phyloP scores from a whole-genome alignment of 129 eudicot genomes.

The Erigeron canadensis region DNA sequence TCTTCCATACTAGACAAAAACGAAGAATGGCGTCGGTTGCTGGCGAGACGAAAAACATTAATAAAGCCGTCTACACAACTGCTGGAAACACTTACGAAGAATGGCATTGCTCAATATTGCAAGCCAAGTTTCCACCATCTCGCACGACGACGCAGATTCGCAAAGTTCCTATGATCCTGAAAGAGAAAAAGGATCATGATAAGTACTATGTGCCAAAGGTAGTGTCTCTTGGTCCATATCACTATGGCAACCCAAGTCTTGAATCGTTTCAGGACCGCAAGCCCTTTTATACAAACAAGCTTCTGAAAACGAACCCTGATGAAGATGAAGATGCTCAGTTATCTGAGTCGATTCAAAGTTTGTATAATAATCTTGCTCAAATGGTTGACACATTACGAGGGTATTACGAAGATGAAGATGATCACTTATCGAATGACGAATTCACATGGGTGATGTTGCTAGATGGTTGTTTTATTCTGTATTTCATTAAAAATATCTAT shows the following conservation, averaged over 20 bases:
- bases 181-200: conserved; percentile 14
- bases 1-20: background rate
- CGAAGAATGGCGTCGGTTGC: conserved; percentile 11
- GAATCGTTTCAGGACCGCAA: conserved; percentile 25
- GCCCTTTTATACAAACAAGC: conserved; percentile 18
- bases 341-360: background rate
- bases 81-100: conserved; percentile 5
- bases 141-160: conserved; percentile 15
- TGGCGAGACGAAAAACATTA: background rate
- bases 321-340: no score
- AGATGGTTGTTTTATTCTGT: conserved; percentile 39
- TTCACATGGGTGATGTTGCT: conserved; percentile 39
- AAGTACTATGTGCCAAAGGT: conserved; percentile 34
- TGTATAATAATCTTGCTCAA: conserved; percentile 20
- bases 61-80: background rate
- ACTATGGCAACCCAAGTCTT: conserved; percentile 28
- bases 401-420: conserved; percentile 18
- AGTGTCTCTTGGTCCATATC: conserved; percentile 45
- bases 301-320: background rate
- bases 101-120: conserved; percentile 20
- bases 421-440: conserved; percentile 9
- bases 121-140: conserved; percentile 9
- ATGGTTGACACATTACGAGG: conserved; percentile 14
- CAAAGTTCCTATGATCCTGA: conserved; percentile 26
- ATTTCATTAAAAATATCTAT: conserved; percentile 21